phyloP scores from a whole-genome alignment of 73 alveolate genomes.

The Paramecium tetraurelia region DNA sequence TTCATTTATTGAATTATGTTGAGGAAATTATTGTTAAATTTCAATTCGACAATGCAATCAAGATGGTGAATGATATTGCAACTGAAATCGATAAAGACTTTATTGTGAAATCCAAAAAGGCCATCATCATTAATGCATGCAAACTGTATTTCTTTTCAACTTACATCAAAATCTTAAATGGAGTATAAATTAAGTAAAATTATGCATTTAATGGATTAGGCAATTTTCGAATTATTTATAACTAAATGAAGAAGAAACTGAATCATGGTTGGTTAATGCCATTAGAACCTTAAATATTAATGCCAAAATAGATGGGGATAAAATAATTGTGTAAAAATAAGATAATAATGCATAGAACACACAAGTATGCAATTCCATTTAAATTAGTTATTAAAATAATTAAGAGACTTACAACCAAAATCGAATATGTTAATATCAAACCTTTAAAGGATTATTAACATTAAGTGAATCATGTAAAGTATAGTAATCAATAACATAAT shows the following conservation, averaged over 20 bases:
- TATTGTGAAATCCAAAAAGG: neutral
- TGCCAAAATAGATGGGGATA: conserved; percentile 10
- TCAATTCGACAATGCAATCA: neutral
- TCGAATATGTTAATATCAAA: neutral
- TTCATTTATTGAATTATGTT: neutral
- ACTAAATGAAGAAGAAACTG: conserved; percentile 13
- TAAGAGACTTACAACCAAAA: neutral
- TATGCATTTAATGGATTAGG: neutral
- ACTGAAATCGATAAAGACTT: neutral
- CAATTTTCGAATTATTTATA: neutral
- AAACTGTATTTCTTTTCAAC: conserved; percentile 22
- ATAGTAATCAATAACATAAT: neutral
- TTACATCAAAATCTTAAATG: neutral
- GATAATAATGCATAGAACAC: neutral
- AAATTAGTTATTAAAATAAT: neutral
- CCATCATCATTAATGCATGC: neutral
- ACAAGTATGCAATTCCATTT: neutral
- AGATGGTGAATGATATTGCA: neutral
- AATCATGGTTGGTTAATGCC: conserved; percentile 16
- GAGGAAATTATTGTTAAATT: conserved; percentile 1
- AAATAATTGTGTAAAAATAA: neutral
- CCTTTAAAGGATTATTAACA: neutral
- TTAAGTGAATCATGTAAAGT: neutral
- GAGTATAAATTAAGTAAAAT: neutral
- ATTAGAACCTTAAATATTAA: neutral